phyloP scores from a whole-genome alignment of 192 early-diverging fungal species.

The Pilobolus umbonatus region DNA sequence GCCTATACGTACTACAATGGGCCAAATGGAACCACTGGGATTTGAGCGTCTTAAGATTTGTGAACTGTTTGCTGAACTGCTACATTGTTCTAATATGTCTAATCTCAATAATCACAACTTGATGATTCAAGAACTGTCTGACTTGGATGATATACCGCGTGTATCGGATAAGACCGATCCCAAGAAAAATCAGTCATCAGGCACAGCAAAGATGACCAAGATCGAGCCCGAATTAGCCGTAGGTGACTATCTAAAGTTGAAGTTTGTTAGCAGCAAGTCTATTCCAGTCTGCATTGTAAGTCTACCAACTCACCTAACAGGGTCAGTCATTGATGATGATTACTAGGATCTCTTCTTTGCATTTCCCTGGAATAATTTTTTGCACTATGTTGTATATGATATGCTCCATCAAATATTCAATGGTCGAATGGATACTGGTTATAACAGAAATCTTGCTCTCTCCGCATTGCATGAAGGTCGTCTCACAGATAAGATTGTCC shows the following conservation, averaged over 20 bases:
- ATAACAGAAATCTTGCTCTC: slow-evolving; percentile 53
- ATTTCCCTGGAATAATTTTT: slow-evolving; percentile 97
- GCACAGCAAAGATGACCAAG: slow-evolving; percentile 8
- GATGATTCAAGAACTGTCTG: slow-evolving; percentile 15
- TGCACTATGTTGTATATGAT: slow-evolving; percentile 98
- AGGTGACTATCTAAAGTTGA: slow-evolving; percentile 69
- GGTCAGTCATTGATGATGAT: not conserved
- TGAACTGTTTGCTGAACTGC: slow-evolving; percentile 96
- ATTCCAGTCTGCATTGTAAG: slow-evolving; percentile 56
- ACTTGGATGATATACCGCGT: not conserved
- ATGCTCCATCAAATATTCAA: slow-evolving; percentile 98
- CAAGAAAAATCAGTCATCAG: slow-evolving; percentile 3
- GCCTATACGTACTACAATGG: slow-evolving; percentile 72
- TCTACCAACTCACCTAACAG: too few species aligned
- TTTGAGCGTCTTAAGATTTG: slow-evolving; percentile 94
- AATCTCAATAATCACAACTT: slow-evolving; percentile 49
- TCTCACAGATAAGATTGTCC: slow-evolving; percentile 78
- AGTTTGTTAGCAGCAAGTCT: slow-evolving; percentile 61
- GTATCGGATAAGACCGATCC: not conserved
- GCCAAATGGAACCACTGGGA: slow-evolving; percentile 81
- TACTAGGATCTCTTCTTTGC: slow-evolving; percentile 81
- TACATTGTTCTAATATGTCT: slow-evolving; percentile 90
- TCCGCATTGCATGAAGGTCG: slow-evolving; percentile 80
- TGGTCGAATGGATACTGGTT: slow-evolving; percentile 68
- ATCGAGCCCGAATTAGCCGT: slow-evolving; percentile 44